Evolutionary conservation across 1,284 basidiomycete species (phyloP), one percentile per base, ranked within the genome.

Genomic region (Tremellales sp.): DNA sequence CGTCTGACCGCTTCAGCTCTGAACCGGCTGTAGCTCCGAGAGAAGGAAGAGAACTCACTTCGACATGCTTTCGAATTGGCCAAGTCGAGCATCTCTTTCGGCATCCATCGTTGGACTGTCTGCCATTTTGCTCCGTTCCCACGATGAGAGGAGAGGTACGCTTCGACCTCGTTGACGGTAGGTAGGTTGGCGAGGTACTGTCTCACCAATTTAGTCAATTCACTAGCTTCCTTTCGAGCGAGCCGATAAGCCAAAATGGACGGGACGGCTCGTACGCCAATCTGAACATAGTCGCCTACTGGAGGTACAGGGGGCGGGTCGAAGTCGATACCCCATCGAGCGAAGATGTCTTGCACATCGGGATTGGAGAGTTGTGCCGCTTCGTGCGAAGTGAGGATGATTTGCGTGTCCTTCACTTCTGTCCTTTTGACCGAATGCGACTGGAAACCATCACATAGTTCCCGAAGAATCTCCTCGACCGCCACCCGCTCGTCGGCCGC

Each of bases 31-130:
- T 29, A 19, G 13, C 22, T 23, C 44, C 21, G 26, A 43, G 21
- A 13, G 29, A 11, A 31, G 15, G 7, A 3, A 27, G 25, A 46
- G 19, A 23, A 67, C 78, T 51, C 64, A 84, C 91, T 89, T 76
- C 92, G 79, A 64, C 92, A 97, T 12, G 92, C 92, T 71, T 89
- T 91, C 4, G 89, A 93, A 72, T 94, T 92, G 52, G 90, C 78
- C 52, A 97, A 75, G 40, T 91, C 86, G 11, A 91, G 68, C 47
- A 96, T 78, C 49, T 81, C 82, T 42, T 77, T 78, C 8, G 92
- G 92, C 72, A 87, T 90, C 78, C 81, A 83, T 25, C 86, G 81
- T 44, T 91, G 70, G 26, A 83, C 82, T 56, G 79, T 80, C 48
- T 85, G 75, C 89, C 88, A 92, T 36, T 51, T 25, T n/a, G 27